Conservation (phyloP, 768 basidiomycete genomes). For the Podaxis mareebaensis region DNA sequence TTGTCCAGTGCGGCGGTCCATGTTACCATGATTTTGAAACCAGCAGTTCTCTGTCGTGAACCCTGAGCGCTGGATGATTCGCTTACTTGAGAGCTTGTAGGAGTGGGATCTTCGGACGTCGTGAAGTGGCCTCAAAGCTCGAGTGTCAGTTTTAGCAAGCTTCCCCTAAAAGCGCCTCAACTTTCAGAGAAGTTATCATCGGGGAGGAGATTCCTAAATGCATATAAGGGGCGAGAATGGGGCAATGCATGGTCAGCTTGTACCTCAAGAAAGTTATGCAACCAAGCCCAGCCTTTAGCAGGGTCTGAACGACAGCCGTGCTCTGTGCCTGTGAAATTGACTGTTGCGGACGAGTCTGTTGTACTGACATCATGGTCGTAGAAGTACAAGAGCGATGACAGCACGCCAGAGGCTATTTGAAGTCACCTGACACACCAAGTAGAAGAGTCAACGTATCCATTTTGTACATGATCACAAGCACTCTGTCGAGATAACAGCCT, state of each 20-base stretch:
- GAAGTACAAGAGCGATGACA: constrained; percentile 1
- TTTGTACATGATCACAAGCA: too few relatives aligned
- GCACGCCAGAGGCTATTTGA: not conserved
- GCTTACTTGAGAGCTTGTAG: constrained; percentile 35
- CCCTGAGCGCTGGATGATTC: constrained; percentile 28
- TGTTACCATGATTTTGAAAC: constrained; percentile 67
- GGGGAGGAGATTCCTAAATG: constrained; percentile 66
- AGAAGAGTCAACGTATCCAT: too few relatives aligned
- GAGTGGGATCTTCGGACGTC: constrained; percentile 43
- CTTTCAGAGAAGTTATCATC: constrained; percentile 78
- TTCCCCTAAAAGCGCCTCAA: constrained; percentile 22
- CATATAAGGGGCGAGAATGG: not conserved
- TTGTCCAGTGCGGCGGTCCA: not conserved
- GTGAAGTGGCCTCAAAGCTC: constrained; percentile 52
- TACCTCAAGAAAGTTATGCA: constrained; percentile 79
- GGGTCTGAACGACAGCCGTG: constrained; percentile 67
- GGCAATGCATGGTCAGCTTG: not conserved
- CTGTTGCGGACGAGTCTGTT: constrained; percentile 37
- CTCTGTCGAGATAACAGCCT: not conserved
- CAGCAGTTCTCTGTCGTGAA: constrained; percentile 45
- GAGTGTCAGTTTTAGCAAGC: constrained; percentile 7
- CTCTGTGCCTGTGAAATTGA: constrained; percentile 60
- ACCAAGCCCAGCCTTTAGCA: constrained; percentile 71
- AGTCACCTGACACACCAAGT: constrained; percentile 20
- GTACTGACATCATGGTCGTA: constrained; percentile 23